phyloP scores from a whole-genome alignment of 768 basidiomycete genomes.

The Ramaria sp. region DNA sequence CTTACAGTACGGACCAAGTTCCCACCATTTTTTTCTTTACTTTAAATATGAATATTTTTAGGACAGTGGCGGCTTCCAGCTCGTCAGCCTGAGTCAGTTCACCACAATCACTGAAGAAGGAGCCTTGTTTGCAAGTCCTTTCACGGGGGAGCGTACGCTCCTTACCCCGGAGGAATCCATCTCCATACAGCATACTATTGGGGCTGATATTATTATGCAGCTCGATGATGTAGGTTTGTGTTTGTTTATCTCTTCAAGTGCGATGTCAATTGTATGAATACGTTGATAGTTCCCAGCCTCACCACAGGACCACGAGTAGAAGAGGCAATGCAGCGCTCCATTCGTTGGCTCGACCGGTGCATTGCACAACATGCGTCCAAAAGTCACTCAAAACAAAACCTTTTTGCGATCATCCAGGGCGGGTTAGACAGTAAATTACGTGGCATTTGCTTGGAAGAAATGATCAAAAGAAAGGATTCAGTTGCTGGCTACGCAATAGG shows the following conservation, averaged over 20 bases:
- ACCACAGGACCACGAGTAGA: slow-evolving; percentile 71
- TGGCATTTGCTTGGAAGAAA: slow-evolving; percentile 67
- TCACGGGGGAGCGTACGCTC: slow-evolving; percentile 82
- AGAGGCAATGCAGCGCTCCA: slow-evolving; percentile 82
- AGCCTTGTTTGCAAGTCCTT: slow-evolving; percentile 75
- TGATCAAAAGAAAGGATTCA: slow-evolving; percentile 62
- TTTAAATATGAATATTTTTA: slow-evolving; percentile 17
- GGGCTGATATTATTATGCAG: slow-evolving; percentile 93
- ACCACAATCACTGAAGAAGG: slow-evolving; percentile 83
- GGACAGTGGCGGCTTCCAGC: slow-evolving; percentile 88
- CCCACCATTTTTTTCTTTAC: not conserved
- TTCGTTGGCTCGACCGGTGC: slow-evolving; percentile 86
- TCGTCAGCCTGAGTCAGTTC: slow-evolving; percentile 77
- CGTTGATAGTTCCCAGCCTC: slow-evolving; percentile 56
- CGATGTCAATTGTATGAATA: not conserved
- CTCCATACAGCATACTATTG: slow-evolving; percentile 80
- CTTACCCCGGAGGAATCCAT: slow-evolving; percentile 89
- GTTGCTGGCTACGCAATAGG: slow-evolving; percentile 90
- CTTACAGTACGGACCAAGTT: slow-evolving; percentile 53
- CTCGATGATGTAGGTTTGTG: slow-evolving; percentile 79
- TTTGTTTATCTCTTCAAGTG: not conserved
- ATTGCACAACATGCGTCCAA: slow-evolving; percentile 63
- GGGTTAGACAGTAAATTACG: slow-evolving; percentile 65
- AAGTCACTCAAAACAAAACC: slow-evolving; percentile 63
- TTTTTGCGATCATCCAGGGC: slow-evolving; percentile 90